These are phyloP conservation scores for Paramecium octaurelia DNA, from an alignment of 73 alveolate species.

Conservation along the genomic window DNA sequence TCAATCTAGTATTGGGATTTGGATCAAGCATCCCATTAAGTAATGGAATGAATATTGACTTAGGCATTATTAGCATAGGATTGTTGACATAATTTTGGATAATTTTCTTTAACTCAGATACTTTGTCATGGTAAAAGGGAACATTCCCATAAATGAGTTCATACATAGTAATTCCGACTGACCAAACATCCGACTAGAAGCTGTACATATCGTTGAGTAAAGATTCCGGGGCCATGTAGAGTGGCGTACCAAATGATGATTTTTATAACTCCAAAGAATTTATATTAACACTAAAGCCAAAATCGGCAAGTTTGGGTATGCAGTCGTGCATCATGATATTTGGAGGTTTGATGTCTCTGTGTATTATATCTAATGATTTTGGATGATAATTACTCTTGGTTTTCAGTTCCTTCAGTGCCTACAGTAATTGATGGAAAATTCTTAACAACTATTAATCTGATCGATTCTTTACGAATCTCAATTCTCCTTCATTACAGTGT, in stretches of 20 bases:
- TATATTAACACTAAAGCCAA: constrained; percentile 3
- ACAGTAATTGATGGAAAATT: not conserved
- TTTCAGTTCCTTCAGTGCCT: constrained; percentile 35
- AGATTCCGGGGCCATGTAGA: not conserved
- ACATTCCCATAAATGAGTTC: constrained; percentile 35
- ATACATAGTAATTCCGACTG: constrained; percentile 65
- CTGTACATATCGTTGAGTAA: not conserved
- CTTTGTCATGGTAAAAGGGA: constrained; percentile 55
- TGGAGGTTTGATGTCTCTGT: constrained; percentile 70
- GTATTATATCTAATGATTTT: constrained; percentile 12
- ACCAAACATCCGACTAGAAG: constrained; percentile 60
- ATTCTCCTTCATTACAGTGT: constrained; percentile 46
- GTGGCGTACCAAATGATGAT: not conserved
- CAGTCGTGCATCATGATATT: constrained; percentile 60
- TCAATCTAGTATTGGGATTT: not conserved
- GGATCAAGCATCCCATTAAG: not conserved
- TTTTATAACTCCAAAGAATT: not conserved
- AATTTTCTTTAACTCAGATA: not conserved
- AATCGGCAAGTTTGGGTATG: constrained; percentile 44
- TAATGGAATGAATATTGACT: not conserved
- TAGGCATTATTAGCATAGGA: not conserved
- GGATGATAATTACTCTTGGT: not conserved
- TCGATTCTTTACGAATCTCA: not conserved
- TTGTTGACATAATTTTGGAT: not conserved
- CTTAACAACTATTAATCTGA: not conserved